Evolutionary conservation across 371 early-diverging fungal genomes (phyloP).

Genomic region (Mucor plumbeus): DNA sequence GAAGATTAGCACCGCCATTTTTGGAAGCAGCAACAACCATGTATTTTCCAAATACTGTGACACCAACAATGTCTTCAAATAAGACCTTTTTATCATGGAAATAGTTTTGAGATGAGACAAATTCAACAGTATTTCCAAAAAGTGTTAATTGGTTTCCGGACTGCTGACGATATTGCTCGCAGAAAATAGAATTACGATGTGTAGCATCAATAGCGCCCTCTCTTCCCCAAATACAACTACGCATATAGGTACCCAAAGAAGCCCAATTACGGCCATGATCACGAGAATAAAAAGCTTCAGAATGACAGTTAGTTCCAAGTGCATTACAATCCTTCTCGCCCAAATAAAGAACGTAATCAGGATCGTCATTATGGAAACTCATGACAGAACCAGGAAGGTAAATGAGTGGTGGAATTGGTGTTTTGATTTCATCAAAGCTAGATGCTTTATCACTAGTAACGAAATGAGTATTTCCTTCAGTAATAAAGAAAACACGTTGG

Average conservation of each 20-base stretch:
- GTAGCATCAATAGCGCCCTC: slow-evolving; percentile 61
- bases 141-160: slow-evolving; percentile 63
- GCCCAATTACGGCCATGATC: slow-evolving; percentile 80
- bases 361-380: slow-evolving; percentile 82
- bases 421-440: slow-evolving; percentile 59
- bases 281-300: slow-evolving; percentile 73
- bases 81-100: slow-evolving; percentile 58
- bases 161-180: slow-evolving; percentile 67
- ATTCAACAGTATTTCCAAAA: slow-evolving; percentile 49
- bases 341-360: slow-evolving; percentile 78
- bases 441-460: slow-evolving; percentile 76
- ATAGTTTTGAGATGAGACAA: slow-evolving; percentile 62
- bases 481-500: slow-evolving; percentile 76
- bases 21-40: slow-evolving; percentile 79
- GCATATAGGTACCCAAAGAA: slow-evolving; percentile 71
- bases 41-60: slow-evolving; percentile 79
- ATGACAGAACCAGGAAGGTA: slow-evolving; percentile 62
- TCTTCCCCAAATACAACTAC: slow-evolving; percentile 79
- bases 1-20: slow-evolving; percentile 54
- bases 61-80: slow-evolving; percentile 73
- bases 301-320: slow-evolving; percentile 58
- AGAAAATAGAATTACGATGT: slow-evolving; percentile 65
- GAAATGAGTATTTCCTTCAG: slow-evolving; percentile 59
- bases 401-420: slow-evolving; percentile 61
- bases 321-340: slow-evolving; percentile 65